Evolutionary conservation across 1,139 yeast genomes (phyloP).

Genomic region (Trichomonascaceae sp.): DNA sequence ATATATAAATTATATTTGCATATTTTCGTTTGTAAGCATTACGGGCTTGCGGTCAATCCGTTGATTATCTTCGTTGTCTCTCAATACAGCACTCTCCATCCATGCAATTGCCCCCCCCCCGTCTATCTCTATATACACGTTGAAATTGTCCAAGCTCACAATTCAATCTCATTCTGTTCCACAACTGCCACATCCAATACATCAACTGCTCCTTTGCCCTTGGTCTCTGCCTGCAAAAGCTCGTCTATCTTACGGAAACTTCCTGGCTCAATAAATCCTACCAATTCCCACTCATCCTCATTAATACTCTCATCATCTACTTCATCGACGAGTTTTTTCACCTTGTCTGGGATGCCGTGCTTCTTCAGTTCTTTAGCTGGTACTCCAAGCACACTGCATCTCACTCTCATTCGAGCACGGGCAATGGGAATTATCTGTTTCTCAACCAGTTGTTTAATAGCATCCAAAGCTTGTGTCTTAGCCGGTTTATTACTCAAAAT

Average conservation of each 20-base stretch:
- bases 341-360: slow-evolving; percentile 38
- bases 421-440: slow-evolving; percentile 87
- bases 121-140: neutral
- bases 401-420: slow-evolving; percentile 88
- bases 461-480: slow-evolving; percentile 86
- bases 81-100: neutral
- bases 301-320: slow-evolving; percentile 48
- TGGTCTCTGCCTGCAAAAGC: slow-evolving; percentile 48
- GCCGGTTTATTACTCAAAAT: slow-evolving; percentile 73
- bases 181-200: slow-evolving; percentile 88
- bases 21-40: neutral
- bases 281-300: slow-evolving; percentile 49
- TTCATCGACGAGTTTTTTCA: slow-evolving; percentile 47
- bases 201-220: slow-evolving; percentile 62
- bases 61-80: neutral
- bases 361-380: slow-evolving; percentile 46
- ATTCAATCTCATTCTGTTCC: slow-evolving; percentile 45
- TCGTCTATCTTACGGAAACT: slow-evolving; percentile 61
- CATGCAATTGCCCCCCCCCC: neutral
- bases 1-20: neutral
- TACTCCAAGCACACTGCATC: slow-evolving; percentile 40
- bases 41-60: neutral
- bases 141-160: slow-evolving; percentile 14
- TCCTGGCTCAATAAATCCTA: slow-evolving; percentile 35
- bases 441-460: slow-evolving; percentile 69